Evolutionary conservation across 495 filamentous ascomycete species (phyloP), one percentile per base, ranked within the genome.

Genomic region (Amphirosellinia nigrospora): DNA sequence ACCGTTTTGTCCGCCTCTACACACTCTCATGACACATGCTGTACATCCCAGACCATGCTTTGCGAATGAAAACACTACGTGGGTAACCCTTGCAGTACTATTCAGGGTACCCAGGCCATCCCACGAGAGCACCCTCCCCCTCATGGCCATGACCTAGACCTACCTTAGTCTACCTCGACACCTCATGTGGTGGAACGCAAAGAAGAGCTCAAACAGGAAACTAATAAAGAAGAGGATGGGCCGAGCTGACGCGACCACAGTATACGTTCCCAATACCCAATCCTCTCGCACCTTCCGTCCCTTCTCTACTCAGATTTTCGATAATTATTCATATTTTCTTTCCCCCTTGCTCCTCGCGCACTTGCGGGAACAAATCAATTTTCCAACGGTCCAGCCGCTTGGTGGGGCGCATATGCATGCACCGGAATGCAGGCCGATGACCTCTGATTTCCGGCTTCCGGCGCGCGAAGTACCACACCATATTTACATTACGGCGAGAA

Each of bases 381-480:
- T 46, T 36, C 43, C 53, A 68, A 68, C 66, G 41, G 52, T 45
- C 32, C 34, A 39, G 34, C 46, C 53, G 34, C 16, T 43, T 19
- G 13, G 66, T 61, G 66, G 55, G 66, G 66, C 66, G 66, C 66
- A 69, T 69, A 69, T 69, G 66, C 62, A 69, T 69, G 66, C 66
- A 69, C 34, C 56, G 56, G 56, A 41, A 69, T 62, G 66, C 58
- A 69, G 58, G 46, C 66, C 66, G 66, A n/a, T n/a, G n/a, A 69
- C 56, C 66, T 61, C 45, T 39, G 66, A 69, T 62, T 62, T 69
- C 66, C 66, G 66, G 66, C 56, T 62, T 69, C 66, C 66, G 66
- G 59, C 66, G 59, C 66, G 52, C 55, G 11, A 60, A n/a, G 21
- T 30, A 38, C 26, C n/a, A 26, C n/a, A n/a, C n/a, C n/a, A n/a